Evolutionary conservation across 2,329 filamentous ascomycete genomes (phyloP), one percentile per base, ranked within the genome.

Genomic region (Neoascochyta sp.): DNA sequence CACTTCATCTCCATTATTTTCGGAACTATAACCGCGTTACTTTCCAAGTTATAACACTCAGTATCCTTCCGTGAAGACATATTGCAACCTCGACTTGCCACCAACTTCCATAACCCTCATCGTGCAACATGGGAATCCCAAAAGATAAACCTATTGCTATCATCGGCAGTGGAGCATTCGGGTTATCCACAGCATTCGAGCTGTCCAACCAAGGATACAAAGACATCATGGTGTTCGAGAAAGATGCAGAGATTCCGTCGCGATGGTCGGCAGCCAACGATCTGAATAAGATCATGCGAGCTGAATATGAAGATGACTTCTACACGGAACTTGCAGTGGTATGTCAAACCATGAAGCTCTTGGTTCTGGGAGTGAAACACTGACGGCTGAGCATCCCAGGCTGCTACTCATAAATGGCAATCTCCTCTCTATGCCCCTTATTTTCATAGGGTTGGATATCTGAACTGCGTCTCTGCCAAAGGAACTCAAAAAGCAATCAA

Each of bases 231-330:
- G 46, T 57, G 11, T 52, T 57, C 16, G 54, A 59, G 27, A 49
- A 45, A 17, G 55, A 54, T 22, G 40, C 42, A 8, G 54, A 61
- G 7, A 66, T 71, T 3, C 74, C 74, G 1, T 70, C 72, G 2
- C 57, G 59, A 4, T 68, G 56, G 45, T 78, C 76, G 0, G 77
- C 75, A 0, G 75, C 69, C 12, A 75, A 76, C 36, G 75, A 80
- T 40, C 49, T 80, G 15, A 80, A 80, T 51, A 80, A 80, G 53
- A 79, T 80, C 32, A 63, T 80, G 19, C 67, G 75, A 2, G 73
- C 70, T 4, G 74, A 79, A 41, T 79, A 79, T 35, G 72, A 75
- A 38, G 73, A 78, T 35, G 61, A 65, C 0, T 76, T 75, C 32
- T 78, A 80, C 36, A 73, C 73, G 0, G 63, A 75, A 2, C 47